These are phyloP conservation scores for Tephrocybe sp. DNA, from an alignment of 768 basidiomycete species.

Conservation along the genomic window DNA sequence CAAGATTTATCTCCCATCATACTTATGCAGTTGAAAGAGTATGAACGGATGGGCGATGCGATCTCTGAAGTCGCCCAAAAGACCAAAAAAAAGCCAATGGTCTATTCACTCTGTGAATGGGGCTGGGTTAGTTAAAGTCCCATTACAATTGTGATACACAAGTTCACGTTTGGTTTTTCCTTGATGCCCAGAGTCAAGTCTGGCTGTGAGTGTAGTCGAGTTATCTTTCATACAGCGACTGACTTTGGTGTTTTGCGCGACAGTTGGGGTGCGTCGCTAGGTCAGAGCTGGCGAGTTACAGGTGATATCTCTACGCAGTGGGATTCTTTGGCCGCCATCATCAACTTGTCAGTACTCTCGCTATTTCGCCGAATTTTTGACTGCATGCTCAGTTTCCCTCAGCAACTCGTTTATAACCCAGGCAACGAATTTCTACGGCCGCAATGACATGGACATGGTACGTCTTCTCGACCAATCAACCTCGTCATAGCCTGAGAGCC, in stretches of 20 bases:
- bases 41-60: constrained; percentile 61
- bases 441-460: constrained; percentile 70
- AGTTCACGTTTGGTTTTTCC: neutral
- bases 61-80: constrained; percentile 42
- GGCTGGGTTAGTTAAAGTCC: constrained; percentile 44
- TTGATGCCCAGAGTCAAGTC: constrained; percentile 41
- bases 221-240: neutral
- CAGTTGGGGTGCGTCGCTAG: constrained; percentile 51
- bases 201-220: constrained; percentile 35
- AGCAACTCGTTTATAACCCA: constrained; percentile 67
- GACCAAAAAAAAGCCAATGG: constrained; percentile 44
- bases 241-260: neutral
- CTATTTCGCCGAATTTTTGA: neutral
- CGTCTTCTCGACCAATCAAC: neutral
- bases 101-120: constrained; percentile 67
- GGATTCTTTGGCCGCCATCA: constrained; percentile 52
- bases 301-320: constrained; percentile 49
- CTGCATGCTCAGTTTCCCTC: neutral
- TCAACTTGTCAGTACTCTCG: constrained; percentile 45
- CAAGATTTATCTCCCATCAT: too few species aligned
- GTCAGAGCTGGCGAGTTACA: constrained; percentile 68
- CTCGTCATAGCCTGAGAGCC: neutral
- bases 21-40: constrained; percentile 20
- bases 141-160: neutral
- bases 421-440: constrained; percentile 62